Percentiles rank a stretch among this genome's conserved stretches.
These are phyloP conservation scores for Coleophoma crateriformis DNA, from an alignment of 2,329 filamentous ascomycete genomes.

Conservation along the genomic window DNA sequence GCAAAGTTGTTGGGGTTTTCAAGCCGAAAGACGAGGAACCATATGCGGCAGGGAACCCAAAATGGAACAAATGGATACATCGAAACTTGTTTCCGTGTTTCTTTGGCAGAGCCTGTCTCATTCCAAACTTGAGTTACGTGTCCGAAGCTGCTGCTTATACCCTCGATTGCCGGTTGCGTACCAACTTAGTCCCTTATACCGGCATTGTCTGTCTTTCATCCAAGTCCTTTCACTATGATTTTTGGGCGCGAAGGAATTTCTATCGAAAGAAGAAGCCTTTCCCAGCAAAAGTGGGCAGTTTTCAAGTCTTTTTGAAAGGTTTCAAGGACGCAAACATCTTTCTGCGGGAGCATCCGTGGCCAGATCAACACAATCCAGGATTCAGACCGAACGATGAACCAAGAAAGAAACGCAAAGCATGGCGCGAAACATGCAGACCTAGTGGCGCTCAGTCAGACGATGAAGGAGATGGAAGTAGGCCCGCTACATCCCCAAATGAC, in stretches of 20 bases:
- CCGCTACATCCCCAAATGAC: constrained; percentile 18
- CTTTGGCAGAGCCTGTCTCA: constrained; percentile 89
- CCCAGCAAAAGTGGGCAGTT: constrained; percentile 88
- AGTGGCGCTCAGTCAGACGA: constrained; percentile 46
- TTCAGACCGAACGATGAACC: constrained; percentile 65
- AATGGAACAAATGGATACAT: constrained; percentile 99
- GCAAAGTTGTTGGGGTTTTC: constrained; percentile 95
- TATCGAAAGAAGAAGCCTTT: constrained; percentile 83
- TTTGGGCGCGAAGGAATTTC: constrained; percentile 87
- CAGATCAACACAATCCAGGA: constrained; percentile 65
- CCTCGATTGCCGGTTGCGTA: constrained; percentile 82
- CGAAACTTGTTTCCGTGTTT: constrained; percentile 95
- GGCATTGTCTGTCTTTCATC: constrained; percentile 92
- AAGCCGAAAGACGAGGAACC: constrained; percentile 99
- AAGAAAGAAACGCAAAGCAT: constrained; percentile 63
- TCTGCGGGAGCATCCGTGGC: constrained; percentile 92
- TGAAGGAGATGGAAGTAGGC: constrained; percentile 42
- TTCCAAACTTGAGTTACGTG: constrained; percentile 95
- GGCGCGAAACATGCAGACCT: constrained; percentile 80
- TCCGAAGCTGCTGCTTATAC: constrained; percentile 97
- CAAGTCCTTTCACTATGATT: constrained; percentile 97
- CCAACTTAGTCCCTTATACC: constrained; percentile 91
- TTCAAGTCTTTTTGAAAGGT: constrained; percentile 94
- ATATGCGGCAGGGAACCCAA: constrained; percentile 93
- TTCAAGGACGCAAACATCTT: constrained; percentile 98